Base-by-base conservation (phyloP, 2,329 filamentous ascomycete species). In the Rutstroemia sydowiana region DNA sequence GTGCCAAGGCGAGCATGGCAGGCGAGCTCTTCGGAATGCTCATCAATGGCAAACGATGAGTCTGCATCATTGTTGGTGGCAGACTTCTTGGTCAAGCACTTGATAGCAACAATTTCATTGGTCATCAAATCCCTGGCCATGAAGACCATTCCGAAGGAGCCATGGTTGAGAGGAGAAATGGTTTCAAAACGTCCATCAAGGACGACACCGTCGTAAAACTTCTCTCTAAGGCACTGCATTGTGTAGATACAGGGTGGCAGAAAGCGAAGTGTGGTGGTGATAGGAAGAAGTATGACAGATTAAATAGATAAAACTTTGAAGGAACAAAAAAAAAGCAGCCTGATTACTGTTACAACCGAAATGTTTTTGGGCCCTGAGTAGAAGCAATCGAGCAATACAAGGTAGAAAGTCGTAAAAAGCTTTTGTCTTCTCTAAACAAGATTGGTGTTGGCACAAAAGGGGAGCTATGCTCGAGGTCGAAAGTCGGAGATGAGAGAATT, bases 91-190 rank as follows among this genome's bases (percentile, higher is more conserved):
- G 89, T 90, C 69, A 97, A 75, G 70, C 92, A 96, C 74, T 98
- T 98, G 78, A 98, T 87, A 57, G 93, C 93, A 61, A 98, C 93
- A 54, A 82, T 79, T 54, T 93, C 77, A 61, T 84, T 81, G 55
- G 87, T 95, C 58, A 76, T 68, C 59, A 84, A 75, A 69, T 98
- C 90, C 68, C 79, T 85, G 55, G 92, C 93, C 72, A 90, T 84
- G 72, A 96, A 96, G 64, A 98, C 93, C 88, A 97, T 95, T 67
- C 93, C 93, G 67, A 97, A 98, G 51, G 93, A 97, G 63, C 93
- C 93, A 78, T 96, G 90, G 69, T 98, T 98, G 73, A 98, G 86
- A 53, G 93, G 91, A 61, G 91, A 88, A 66, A 96, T 78, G 52
- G 91, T 95, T 72, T 87, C 78, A 70, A 93, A 98, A 61, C 93